phyloP scores from a whole-genome alignment of 345 rosid species.

The Populus davidiana region DNA sequence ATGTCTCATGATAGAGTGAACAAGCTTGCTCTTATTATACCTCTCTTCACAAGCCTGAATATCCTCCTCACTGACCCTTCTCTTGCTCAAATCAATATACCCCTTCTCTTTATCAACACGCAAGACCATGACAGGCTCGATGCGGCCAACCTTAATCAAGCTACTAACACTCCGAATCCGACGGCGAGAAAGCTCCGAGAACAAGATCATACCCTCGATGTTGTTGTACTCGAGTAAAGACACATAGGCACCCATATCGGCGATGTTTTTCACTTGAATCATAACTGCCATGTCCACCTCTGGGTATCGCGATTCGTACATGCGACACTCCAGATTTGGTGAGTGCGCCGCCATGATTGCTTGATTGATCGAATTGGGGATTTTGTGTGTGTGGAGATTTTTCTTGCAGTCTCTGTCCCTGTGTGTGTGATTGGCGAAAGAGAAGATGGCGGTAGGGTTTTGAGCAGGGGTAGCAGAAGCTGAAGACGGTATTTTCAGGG shows the following conservation, averaged over 20 bases:
- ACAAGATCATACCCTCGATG: conserved; percentile 93
- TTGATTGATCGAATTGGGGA: background rate
- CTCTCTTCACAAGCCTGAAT: conserved; percentile 93
- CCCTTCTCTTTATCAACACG: conserved; percentile 98
- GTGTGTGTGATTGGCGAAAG: background rate
- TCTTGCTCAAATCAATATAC: conserved; percentile 89
- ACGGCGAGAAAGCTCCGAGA: conserved; percentile 99
- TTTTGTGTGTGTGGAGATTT: background rate
- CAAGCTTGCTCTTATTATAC: conserved; percentile 98
- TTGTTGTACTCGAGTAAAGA: conserved; percentile 94
- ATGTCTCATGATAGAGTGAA: conserved; percentile 96
- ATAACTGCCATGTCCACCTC: conserved; percentile 98
- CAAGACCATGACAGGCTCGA: conserved; percentile 97
- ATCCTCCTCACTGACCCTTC: conserved; percentile 94
- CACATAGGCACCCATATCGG: conserved; percentile 97
- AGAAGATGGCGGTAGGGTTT: background rate
- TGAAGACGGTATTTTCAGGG: background rate
- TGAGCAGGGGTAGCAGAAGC: background rate
- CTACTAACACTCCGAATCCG: conserved; percentile 96
- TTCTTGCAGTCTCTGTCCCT: background rate
- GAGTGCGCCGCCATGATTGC: conserved; percentile 45
- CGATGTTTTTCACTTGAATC: conserved; percentile 96
- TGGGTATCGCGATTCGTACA: conserved; percentile 92
- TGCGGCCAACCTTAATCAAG: conserved; percentile 89
- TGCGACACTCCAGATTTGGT: conserved; percentile 91